Evolutionary conservation across 345 rosid species (phyloP), one percentile per base, ranked within the genome.

Genomic region (Acer negundo): DNA sequence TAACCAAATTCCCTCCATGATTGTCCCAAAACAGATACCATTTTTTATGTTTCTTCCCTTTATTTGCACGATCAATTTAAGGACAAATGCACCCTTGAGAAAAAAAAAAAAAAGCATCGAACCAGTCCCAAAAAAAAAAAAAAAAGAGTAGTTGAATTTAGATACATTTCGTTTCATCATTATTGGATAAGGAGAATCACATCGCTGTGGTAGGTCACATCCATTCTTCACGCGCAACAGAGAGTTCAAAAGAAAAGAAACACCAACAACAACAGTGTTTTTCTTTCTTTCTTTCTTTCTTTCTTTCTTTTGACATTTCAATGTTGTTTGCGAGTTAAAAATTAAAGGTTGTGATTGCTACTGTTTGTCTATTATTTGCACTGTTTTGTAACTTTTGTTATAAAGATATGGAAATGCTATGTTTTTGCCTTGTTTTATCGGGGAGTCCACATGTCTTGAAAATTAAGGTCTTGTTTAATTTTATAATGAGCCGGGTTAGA

Each of bases 111-210:
- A 84, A 75, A 44, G 69, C 64, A 81, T 78, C 58, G 38, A 69
- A 65, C 20, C 47, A 17, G 77, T 69, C 79, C 75, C 74, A 70
- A 46, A 77, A 70, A 46, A 42, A 42, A 38, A 40, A 40, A 28
- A 28, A 28, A n/a, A n/a, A n/a, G n/a, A 35, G 38, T 35, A 0
- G 38, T 35, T 35, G 38, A 35, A 35, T 35, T 35, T 5, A 35
- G 38, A 35, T 35, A 35, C 38, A 35, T 35, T 35, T 53, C 82
- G 72, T 75, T 79, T 70, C 59, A 80, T 72, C 59, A 75, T 70
- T 75, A 49, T 64, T 69, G 82, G 87, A 85, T 84, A 83, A 79
- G 84, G 70, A 77, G 73, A 62, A 80, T 77, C 83, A 61, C 76
- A 77, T 76, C 72, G 22, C 59, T 49, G 22, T 46, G 19, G 77